A percentile compares a stretch with the other conserved stretches of the same genome.
Evolutionary conservation across 208 protist species (phyloP).

Genomic region (Trypanosoma lewisi): DNA sequence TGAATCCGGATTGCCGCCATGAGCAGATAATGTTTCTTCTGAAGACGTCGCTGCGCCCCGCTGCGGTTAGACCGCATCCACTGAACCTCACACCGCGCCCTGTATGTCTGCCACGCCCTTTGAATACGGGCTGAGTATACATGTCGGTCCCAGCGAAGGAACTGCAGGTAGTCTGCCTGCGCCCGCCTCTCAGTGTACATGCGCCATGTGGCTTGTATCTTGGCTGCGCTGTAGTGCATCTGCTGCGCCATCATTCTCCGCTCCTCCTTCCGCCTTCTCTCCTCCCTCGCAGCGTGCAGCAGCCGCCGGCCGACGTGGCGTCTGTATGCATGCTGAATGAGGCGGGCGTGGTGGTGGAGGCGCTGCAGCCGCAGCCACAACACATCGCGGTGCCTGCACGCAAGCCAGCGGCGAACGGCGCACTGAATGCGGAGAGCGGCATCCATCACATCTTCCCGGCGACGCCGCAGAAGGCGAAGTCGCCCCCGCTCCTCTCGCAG

Average conservation of each 20-base stretch:
- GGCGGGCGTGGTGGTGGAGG: constrained; percentile 13
- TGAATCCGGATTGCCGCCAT: constrained; percentile 40
- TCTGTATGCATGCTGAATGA: constrained; percentile 33
- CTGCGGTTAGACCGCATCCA: constrained; percentile 3
- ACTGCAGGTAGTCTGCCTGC: constrained; percentile 33
- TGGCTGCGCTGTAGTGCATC: constrained; percentile 36
- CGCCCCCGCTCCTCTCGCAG: constrained; percentile 30
- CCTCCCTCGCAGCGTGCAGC: background rate
- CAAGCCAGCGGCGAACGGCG: constrained; percentile 41
- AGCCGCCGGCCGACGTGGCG: constrained; percentile 21
- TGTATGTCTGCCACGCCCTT: constrained; percentile 44
- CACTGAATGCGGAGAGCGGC: constrained; percentile 52
- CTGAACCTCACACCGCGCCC: constrained; percentile 13
- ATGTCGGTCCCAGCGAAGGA: constrained; percentile 56
- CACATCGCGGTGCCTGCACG: background rate
- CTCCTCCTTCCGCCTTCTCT: constrained; percentile 13
- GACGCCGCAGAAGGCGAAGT: constrained; percentile 25
- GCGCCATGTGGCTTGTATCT: constrained; percentile 67
- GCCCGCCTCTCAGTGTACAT: constrained; percentile 25
- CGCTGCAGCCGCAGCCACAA: constrained; percentile 3
- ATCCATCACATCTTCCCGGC: constrained; percentile 52
- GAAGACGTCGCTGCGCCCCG: background rate
- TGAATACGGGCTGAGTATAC: constrained; percentile 44
- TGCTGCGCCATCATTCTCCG: constrained; percentile 8
- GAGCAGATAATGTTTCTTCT: constrained; percentile 17